Percentiles rank a stretch among this genome's conserved stretches.
Evolutionary conservation across 2,329 filamentous ascomycete species (phyloP).

Genomic region (Pseudogymnoascus sp.): DNA sequence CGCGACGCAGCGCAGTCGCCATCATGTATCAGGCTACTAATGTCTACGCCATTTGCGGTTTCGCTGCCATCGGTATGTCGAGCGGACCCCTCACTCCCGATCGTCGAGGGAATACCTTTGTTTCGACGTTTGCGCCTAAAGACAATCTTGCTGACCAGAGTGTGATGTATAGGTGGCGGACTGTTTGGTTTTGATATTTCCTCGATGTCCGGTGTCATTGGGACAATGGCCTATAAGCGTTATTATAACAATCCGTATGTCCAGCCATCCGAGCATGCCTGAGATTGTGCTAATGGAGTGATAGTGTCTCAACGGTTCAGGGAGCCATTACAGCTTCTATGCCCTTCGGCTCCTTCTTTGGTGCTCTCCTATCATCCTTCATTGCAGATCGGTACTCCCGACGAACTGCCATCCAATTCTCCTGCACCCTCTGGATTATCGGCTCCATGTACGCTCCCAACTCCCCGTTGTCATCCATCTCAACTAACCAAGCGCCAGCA

Average conservation of each 20-base stretch:
- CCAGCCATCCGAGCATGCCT: neutral
- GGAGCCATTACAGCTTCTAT: slow-evolving; percentile 68
- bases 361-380: slow-evolving; percentile 49
- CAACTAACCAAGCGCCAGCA: slow-evolving; percentile 32
- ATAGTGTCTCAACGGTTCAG: slow-evolving; percentile 46
- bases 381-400: slow-evolving; percentile 49
- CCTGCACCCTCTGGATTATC: slow-evolving; percentile 43
- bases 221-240: slow-evolving; percentile 61
- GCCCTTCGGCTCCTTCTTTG: slow-evolving; percentile 65
- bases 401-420: slow-evolving; percentile 41
- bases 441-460: slow-evolving; percentile 33
- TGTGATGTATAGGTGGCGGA: slow-evolving; percentile 47
- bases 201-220: slow-evolving; percentile 64
- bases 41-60: slow-evolving; percentile 55
- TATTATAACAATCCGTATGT: slow-evolving; percentile 59
- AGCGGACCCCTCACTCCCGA: neutral
- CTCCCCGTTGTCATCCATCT: neutral
- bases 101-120: neutral
- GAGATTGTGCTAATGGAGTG: neutral
- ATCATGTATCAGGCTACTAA: slow-evolving; percentile 35
- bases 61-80: slow-evolving; percentile 53
- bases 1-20: slow-evolving; percentile 1
- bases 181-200: slow-evolving; percentile 76
- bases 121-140: neutral
- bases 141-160: neutral